These are phyloP conservation scores for Pseudogymnoascus sp. DNA, from an alignment of 2,329 filamentous ascomycete species.

Conservation along the genomic window DNA sequence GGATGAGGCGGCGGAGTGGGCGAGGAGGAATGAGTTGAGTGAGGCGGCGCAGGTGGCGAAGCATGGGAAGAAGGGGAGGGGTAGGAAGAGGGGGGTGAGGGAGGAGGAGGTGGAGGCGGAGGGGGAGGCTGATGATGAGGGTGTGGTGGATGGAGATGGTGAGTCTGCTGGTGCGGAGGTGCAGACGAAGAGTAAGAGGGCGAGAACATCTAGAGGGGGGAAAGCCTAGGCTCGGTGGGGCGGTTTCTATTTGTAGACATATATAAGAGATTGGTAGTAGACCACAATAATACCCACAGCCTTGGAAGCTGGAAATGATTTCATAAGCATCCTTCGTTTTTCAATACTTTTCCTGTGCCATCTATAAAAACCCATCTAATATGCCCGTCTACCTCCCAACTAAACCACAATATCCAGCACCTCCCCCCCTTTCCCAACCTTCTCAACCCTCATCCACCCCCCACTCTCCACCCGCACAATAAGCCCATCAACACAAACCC, in stretches of 20 bases:
- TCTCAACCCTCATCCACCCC: slow-evolving; percentile 61
- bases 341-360: neutral
- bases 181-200: slow-evolving; percentile 7
- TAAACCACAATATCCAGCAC: slow-evolving; percentile 20
- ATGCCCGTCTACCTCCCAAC: neutral
- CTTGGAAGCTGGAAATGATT: slow-evolving; percentile 10
- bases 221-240: neutral
- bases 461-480: slow-evolving; percentile 65
- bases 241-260: slow-evolving; percentile 9
- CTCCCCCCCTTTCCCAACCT: slow-evolving; percentile 30
- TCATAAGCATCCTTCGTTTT: slow-evolving; percentile 9
- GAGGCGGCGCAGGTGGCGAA: slow-evolving; percentile 20
- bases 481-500: slow-evolving; percentile 85
- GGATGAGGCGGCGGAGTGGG: slow-evolving; percentile 26
- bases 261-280: slow-evolving; percentile 13
- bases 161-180: neutral
- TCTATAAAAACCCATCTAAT: slow-evolving; percentile 11
- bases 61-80: slow-evolving; percentile 15
- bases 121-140: slow-evolving; percentile 5
- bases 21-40: slow-evolving; percentile 25
- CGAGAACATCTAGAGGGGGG: neutral
- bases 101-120: neutral
- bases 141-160: slow-evolving; percentile 8
- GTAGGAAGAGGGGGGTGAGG: slow-evolving; percentile 10
- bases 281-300: slow-evolving; percentile 9